A percentile compares a stretch with the other conserved stretches of the same genome.
Conservation (phyloP, 495 filamentous ascomycete species). For the Physcia stellaris region DNA sequence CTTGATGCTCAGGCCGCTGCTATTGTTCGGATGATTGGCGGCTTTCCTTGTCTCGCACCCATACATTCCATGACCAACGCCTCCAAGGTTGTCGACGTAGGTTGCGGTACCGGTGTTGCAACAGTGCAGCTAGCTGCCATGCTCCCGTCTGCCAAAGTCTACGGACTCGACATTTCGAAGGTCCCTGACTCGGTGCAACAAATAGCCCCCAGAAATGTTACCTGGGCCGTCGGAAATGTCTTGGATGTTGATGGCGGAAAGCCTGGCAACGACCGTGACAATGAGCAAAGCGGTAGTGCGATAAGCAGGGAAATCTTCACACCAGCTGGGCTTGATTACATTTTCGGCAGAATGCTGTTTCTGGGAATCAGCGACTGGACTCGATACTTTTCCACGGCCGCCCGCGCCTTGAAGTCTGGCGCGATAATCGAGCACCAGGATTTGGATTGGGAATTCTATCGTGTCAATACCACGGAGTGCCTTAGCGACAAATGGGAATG, state of each 20-base stretch:
- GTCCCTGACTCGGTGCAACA: constrained; percentile 1
- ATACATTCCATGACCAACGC: neutral
- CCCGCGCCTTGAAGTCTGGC: constrained; percentile 2
- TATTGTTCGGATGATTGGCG: constrained; percentile 8
- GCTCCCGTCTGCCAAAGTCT: constrained; percentile 9
- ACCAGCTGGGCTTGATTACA: constrained; percentile 2
- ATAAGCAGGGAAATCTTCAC: constrained; percentile 1
- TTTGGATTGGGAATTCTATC: constrained; percentile 7
- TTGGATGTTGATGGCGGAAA: too few relatives aligned
- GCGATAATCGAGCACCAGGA: constrained; percentile 10
- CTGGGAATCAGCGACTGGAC: constrained; percentile 9
- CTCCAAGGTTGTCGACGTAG: constrained; percentile 8
- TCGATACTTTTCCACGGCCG: too few relatives aligned
- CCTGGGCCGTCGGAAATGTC: constrained; percentile 7
- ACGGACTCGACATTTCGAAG: constrained; percentile 6
- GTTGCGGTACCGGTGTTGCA: constrained; percentile 10
- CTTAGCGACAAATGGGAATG: constrained; percentile 6
- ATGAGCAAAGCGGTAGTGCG: too few relatives aligned
- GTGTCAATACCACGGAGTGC: neutral
- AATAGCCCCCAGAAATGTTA: constrained; percentile 3
- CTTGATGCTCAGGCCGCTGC: constrained; percentile 10
- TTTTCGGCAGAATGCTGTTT: constrained; percentile 10
- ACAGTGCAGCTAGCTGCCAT: constrained; percentile 6
- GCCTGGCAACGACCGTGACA: neutral
- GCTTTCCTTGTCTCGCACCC: constrained; percentile 5